Percentiles rank a stretch among this genome's conserved stretches.
Evolutionary conservation across 768 basidiomycete species (phyloP).

Genomic region (Ramaria sp.): DNA sequence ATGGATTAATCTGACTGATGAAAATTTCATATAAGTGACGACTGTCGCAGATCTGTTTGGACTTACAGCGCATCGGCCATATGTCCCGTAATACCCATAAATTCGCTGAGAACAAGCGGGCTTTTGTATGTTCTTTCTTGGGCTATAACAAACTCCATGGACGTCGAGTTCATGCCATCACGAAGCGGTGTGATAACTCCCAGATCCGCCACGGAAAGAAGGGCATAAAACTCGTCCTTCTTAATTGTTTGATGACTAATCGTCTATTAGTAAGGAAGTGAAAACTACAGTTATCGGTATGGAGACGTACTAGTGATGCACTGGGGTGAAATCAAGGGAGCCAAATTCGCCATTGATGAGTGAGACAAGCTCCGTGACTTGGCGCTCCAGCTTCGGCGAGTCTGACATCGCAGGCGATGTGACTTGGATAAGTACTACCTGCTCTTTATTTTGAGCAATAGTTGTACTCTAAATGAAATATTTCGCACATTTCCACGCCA

Average conservation of each 20-base stretch:
- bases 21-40: not conserved
- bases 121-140: conserved; percentile 76
- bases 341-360: conserved; percentile 96
- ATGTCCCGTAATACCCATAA: conserved; percentile 92
- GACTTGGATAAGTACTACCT: conserved; percentile 56
- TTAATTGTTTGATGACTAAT: conserved; percentile 90
- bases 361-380: conserved; percentile 87
- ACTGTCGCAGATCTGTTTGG: not conserved
- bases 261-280: not conserved
- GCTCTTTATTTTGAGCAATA: conserved; percentile 17
- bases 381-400: conserved; percentile 85
- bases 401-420: conserved; percentile 90
- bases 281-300: not conserved
- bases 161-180: conserved; percentile 99
- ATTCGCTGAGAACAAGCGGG: conserved; percentile 89
- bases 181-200: conserved; percentile 91
- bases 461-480: not conserved
- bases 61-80: conserved; percentile 67
- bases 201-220: conserved; percentile 86
- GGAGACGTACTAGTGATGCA: conserved; percentile 86
- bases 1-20: conserved; percentile 71
- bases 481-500: conserved; percentile 83
- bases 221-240: conserved; percentile 95
- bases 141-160: conserved; percentile 95
- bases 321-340: conserved; percentile 87